phyloP scores from a whole-genome alignment of 176 grass and related monocot species.

The Juncus inflexus region DNA sequence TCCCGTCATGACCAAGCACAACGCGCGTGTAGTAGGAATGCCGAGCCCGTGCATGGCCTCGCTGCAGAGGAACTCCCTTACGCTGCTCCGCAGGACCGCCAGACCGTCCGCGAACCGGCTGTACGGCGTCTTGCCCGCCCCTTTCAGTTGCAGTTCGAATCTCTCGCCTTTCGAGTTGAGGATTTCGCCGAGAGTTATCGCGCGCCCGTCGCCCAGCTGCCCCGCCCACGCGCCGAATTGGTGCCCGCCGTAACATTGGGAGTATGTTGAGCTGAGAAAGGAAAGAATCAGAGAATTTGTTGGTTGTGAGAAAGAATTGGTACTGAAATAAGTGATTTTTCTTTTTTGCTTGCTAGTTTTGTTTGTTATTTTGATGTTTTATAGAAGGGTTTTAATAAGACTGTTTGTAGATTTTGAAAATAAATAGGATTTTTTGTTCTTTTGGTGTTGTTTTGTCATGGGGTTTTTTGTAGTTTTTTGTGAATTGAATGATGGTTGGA shows the following conservation, averaged over 20 bases:
- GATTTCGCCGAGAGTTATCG: conserved; percentile 84
- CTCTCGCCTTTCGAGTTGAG: conserved; percentile 76
- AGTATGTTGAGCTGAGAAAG: conserved; percentile 69
- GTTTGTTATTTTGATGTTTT: no score
- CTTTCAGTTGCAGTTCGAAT: conserved; percentile 96
- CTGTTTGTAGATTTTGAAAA: no score
- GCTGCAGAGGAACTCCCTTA: conserved; percentile 94
- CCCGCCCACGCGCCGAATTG: conserved; percentile 97
- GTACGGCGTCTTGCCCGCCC: conserved; percentile 88
- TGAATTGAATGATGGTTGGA: no score
- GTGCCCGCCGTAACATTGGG: conserved; percentile 94
- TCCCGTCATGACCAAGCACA: conserved; percentile 82
- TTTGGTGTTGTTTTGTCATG: no score
- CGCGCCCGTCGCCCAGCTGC: conserved; percentile 85
- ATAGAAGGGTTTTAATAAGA: no score
- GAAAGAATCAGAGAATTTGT: conserved; percentile 2
- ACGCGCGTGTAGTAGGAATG: conserved; percentile 85
- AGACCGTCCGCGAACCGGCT: conserved; percentile 93
- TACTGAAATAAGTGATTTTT: no score
- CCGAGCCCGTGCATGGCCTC: conserved; percentile 94
- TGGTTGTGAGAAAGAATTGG: no score
- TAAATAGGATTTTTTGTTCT: no score
- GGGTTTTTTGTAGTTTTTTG: no score
- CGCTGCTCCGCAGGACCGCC: conserved; percentile 89
- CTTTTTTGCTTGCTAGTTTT: no score